Base-by-base conservation (phyloP, 2,329 filamentous ascomycete genomes). In the Colletotrichum sp. region DNA sequence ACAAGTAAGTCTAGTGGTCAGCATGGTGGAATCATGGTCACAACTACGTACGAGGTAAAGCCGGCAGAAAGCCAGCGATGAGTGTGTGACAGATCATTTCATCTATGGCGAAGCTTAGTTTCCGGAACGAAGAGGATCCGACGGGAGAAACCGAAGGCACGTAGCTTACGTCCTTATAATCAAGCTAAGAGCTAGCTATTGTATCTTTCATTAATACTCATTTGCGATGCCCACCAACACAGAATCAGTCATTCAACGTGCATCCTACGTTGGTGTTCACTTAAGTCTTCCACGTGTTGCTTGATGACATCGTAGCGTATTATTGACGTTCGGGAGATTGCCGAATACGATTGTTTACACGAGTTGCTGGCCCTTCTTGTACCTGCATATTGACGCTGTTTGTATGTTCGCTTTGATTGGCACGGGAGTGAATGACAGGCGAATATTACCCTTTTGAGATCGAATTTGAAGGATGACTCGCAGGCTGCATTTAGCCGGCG, bases 41-140 rank as follows among this genome's bases (percentile, higher is more conserved):
- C 72, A 10, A 71, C 68, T 8, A 75, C 72, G 9, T 71, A 71
- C 9, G 72, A 75, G 24, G 72, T 75, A 16, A 75, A 24, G 8
- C 72, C 72, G 1, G 68, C n/a, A 28, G 60, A 75, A 52, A 52
- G n/a, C 24, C 32, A n/a, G 2, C 12, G 34, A 8, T 67, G 44
- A 71, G 12, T 22, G 12, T 13, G 30, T 36, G 30, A 15, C 69
- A 9, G 8, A 7, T 18, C 5, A 2, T 26, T 26, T 4, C 7
- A 64, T 18, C 16, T n/a, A 16, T 5, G 15, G n/a, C 6, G 26
- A 63, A 15, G 15, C 28, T 12, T 8, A 18, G 39, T n/a, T 48
- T 10, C 39, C 18, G 39, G 8, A 59, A 59, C 22, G 22, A 28
- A 30, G 24, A 7, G 13, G 55, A 59, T 52, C 44, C 44, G 44